Evolutionary conservation across 2,329 filamentous ascomycete genomes (phyloP), one percentile per base, ranked within the genome.

Genomic region (Colletotrichum zoysiae): DNA sequence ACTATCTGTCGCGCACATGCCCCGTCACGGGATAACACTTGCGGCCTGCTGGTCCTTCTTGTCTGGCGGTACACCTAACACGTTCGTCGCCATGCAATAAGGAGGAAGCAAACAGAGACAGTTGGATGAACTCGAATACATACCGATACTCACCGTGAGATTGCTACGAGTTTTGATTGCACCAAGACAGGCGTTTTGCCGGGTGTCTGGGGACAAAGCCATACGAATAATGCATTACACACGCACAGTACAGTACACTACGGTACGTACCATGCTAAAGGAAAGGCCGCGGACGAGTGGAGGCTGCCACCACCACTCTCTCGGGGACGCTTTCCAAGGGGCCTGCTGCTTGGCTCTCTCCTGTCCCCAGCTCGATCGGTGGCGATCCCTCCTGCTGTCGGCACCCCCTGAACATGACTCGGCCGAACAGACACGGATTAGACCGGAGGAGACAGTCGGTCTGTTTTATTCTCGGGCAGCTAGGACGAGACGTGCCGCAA

Each of bases 341-440:
- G 51, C 60, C 46, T 40, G 44, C 59, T 58, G 23, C n/a, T 38
- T 46, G 60, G 35, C 59, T 51, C 12, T 46, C 7, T 35, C 40
- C 9, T 26, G 48, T 48, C 30, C 38, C 38, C 12, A 42, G 30
- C 58, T 35, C 30, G 59, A 44, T 40, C 16, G 26, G 48, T n/a
- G 58, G 9, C 33, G 20, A n/a, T 48, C 48, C 23, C 23, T 40
- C 50, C 40, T 23, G 26, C n/a, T 53, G 3, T 33, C 23, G 16
- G 26, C 46, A 23, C 26, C 26, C 16, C 50, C 46, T 20, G 16
- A 16, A n/a, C 44, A 57, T 65, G 67, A 59, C 61, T 65, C 61
- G 67, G 67, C 67, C 67, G 61, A 69, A 50, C 16, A 53, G 53
- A 44, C 33, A 18, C 30, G 61, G 67, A 30, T 35, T 35, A 59